Evolutionary conservation across 257 asterid genomes (phyloP).

Genomic region (Solanum tacnaense): DNA sequence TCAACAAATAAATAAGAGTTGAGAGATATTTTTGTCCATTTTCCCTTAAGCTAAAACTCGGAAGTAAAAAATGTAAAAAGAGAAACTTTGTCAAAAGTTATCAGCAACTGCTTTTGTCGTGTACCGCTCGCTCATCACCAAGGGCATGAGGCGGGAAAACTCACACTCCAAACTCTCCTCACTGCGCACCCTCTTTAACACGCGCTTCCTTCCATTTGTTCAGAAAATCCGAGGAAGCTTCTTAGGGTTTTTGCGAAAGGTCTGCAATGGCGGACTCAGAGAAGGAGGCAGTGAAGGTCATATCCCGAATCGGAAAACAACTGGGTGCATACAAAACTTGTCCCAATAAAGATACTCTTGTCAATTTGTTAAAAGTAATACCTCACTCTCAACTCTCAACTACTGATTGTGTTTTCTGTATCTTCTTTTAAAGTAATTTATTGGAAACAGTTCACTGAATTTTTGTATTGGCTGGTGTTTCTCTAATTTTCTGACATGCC

Average conservation of each 20-base stretch:
- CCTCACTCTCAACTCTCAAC: neutral
- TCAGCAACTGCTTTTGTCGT: conserved; percentile 5
- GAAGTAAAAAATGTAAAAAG: neutral
- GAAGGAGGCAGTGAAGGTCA: conserved; percentile 22
- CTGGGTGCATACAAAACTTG: conserved; percentile 34
- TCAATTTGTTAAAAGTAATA: conserved; percentile 52
- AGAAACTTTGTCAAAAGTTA: neutral
- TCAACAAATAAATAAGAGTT: no score
- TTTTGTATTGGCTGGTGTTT: neutral
- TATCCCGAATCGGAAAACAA: conserved; percentile 35
- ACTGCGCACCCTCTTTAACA: neutral
- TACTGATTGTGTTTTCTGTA: neutral
- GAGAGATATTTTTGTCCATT: no score
- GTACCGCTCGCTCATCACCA: neutral
- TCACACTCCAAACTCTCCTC: conserved; percentile 1
- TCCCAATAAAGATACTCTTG: conserved; percentile 47
- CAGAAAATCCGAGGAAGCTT: neutral
- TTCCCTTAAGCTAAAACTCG: neutral
- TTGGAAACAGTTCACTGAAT: neutral
- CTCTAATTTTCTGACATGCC: neutral
- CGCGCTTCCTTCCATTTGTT: neutral
- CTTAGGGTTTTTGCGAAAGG: conserved; percentile 5
- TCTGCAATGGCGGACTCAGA: conserved; percentile 43
- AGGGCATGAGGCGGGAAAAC: conserved; percentile 32
- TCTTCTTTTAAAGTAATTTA: neutral